Evolutionary conservation across 495 filamentous ascomycete genomes (phyloP).

Genomic region (Penicillium silybi): DNA sequence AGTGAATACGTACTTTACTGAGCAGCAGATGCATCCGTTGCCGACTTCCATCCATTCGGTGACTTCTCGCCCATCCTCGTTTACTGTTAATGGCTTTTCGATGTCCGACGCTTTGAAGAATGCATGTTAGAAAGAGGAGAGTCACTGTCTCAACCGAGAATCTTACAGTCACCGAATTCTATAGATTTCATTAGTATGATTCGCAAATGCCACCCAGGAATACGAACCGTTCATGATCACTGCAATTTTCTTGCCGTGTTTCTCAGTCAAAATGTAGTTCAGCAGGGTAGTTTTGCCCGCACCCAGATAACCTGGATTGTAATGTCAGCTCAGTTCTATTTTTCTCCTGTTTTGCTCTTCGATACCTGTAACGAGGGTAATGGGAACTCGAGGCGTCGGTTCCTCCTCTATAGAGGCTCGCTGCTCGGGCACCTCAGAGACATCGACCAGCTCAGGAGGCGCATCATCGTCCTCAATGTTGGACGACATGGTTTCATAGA

Average conservation of each 20-base stretch:
- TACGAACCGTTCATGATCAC: slow-evolving; percentile 88
- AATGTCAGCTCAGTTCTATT: not conserved
- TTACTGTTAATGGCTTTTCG: slow-evolving; percentile 87
- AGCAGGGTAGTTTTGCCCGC: slow-evolving; percentile 93
- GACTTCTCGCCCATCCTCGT: slow-evolving; percentile 76
- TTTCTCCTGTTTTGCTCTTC: not conserved
- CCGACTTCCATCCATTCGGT: slow-evolving; percentile 95
- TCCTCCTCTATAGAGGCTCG: slow-evolving; percentile 16
- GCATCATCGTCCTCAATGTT: slow-evolving; percentile 65
- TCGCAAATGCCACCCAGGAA: not conserved
- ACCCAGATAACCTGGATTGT: slow-evolving; percentile 68
- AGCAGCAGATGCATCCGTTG: slow-evolving; percentile 98
- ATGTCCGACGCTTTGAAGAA: slow-evolving; percentile 71
- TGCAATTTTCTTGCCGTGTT: slow-evolving; percentile 95
- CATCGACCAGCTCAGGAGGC: slow-evolving; percentile 68
- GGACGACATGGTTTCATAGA: slow-evolving; percentile 21
- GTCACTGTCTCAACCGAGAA: not conserved
- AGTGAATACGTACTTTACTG: slow-evolving; percentile 69
- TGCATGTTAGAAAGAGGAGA: not conserved
- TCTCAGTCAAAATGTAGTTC: slow-evolving; percentile 90
- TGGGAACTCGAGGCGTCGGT: slow-evolving; percentile 64
- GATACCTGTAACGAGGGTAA: slow-evolving; percentile 89
- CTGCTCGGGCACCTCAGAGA: slow-evolving; percentile 33
- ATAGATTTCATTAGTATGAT: slow-evolving; percentile 12
- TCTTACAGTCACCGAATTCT: slow-evolving; percentile 94